A percentile compares a stretch with the other conserved stretches of the same genome.
These are phyloP conservation scores for Hypoxylon sp. DNA, from an alignment of 2,329 filamentous ascomycete species.

Conservation along the genomic window DNA sequence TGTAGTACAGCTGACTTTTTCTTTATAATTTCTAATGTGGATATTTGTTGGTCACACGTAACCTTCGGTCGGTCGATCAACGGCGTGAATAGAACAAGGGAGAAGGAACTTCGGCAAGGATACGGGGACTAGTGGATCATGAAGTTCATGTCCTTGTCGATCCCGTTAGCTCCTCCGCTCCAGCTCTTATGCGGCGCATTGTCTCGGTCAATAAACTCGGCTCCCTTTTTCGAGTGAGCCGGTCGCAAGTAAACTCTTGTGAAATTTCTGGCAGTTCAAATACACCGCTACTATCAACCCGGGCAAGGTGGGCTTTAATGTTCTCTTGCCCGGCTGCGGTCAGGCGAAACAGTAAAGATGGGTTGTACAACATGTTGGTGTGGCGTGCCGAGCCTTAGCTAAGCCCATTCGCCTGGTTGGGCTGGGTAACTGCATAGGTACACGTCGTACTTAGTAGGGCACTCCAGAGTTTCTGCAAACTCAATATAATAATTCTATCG, in stretches of 20 bases:
- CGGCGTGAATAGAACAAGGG: background rate
- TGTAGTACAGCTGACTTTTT: background rate
- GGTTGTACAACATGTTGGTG: background rate
- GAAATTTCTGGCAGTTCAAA: background rate
- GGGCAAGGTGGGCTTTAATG: background rate
- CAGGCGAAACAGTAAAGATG: background rate
- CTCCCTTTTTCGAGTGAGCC: background rate
- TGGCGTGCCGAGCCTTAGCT: background rate
- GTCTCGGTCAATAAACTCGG: conserved; percentile 1
- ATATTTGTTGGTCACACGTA: background rate
- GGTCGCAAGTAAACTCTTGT: background rate
- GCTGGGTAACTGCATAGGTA: background rate
- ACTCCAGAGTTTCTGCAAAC: background rate
- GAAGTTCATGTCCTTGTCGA: background rate
- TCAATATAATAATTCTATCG: background rate
- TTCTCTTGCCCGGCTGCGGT: background rate
- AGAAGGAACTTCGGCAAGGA: background rate
- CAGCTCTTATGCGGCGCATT: background rate
- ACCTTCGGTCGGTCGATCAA: conserved; percentile 1
- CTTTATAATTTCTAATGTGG: background rate
- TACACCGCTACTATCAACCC: background rate
- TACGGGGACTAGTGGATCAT: background rate
- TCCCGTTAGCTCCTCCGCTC: background rate
- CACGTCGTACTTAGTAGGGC: background rate
- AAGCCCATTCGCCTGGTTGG: background rate